phyloP scores from a whole-genome alignment of 1,284 basidiomycete species.

The Caloboletus firmus region DNA sequence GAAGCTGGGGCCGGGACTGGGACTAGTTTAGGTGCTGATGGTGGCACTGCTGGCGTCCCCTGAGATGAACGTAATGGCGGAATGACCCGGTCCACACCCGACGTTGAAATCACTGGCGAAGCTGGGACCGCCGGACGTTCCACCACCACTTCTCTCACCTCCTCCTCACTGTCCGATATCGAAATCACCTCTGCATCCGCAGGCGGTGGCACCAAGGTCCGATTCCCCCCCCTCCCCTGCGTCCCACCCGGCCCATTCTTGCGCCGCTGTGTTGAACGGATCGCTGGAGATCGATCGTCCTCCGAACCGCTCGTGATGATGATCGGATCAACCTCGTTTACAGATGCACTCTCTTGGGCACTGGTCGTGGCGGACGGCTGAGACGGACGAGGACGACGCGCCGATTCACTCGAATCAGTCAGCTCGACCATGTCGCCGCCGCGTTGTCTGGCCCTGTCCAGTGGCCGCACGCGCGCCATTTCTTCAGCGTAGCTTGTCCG shows the following conservation, averaged over 20 bases:
- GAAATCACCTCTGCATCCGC: conserved; percentile 26
- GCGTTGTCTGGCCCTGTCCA: conserved; percentile 15
- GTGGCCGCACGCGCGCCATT: conserved; percentile 12
- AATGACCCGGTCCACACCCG: neutral
- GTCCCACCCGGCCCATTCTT: neutral
- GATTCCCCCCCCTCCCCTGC: conserved; percentile 1
- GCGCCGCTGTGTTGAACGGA: conserved; percentile 3
- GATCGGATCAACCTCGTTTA: conserved; percentile 21
- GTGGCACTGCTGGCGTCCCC: neutral
- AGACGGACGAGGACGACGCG: neutral
- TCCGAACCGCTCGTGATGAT: conserved; percentile 30
- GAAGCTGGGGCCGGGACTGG: neutral
- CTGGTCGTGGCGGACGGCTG: neutral
- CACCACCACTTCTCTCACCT: neutral
- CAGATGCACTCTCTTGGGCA: neutral
- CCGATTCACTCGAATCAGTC: conserved; percentile 21
- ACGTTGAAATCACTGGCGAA: neutral
- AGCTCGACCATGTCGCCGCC: conserved; percentile 13
- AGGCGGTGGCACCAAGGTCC: conserved; percentile 7
- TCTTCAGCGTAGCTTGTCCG: conserved; percentile 13
- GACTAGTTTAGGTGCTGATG: neutral
- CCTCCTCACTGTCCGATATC: conserved; percentile 31
- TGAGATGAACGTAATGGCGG: neutral
- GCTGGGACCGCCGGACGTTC: neutral
- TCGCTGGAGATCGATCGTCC: neutral